Conservation (phyloP, 140 eudicot species). For the Cichorium intybus region DNA sequence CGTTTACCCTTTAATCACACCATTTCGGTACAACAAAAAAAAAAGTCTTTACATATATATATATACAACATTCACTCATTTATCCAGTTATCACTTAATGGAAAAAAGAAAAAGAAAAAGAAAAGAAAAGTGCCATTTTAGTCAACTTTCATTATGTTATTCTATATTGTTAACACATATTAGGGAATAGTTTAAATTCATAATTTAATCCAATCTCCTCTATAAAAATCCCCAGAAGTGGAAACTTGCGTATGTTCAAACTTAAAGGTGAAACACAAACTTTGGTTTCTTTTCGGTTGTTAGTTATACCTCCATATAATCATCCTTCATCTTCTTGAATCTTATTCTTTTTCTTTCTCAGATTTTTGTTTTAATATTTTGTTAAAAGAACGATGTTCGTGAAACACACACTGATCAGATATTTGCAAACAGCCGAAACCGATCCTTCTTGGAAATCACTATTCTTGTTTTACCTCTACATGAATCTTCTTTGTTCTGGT, state of each 20-base stretch:
- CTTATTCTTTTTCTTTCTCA: background rate
- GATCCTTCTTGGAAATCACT: conserved; percentile 53
- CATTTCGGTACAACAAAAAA: background rate
- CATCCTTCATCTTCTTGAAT: conserved; percentile 16
- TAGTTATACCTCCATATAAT: background rate
- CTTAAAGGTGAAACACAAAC: conserved; percentile 4
- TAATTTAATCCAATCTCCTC: conserved; percentile 12
- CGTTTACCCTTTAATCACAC: too few relatives aligned
- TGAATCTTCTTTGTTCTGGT: conserved; percentile 46
- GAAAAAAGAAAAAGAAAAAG: too few relatives aligned
- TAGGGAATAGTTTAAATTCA: conserved; percentile 5
- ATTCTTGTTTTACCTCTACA: conserved; percentile 48
- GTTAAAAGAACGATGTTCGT: conserved; percentile 35
- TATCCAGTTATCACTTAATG: too few relatives aligned
- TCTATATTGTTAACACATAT: conserved; percentile 10
- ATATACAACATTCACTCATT: background rate
- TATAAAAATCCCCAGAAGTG: conserved; percentile 32
- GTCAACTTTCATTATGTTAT: conserved; percentile 28
- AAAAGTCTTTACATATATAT: too few relatives aligned
- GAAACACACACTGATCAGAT: conserved; percentile 40
- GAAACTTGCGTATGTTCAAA: conserved; percentile 25
- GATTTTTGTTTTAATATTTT: background rate
- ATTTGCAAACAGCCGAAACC: conserved; percentile 41
- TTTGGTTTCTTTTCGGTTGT: conserved; percentile 6
- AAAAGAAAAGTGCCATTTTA: background rate